A percentile compares a stretch with the other conserved stretches of the same genome.
Conservation (phyloP, 192 early-diverging fungal species). For the Coemansia sp. region DNA sequence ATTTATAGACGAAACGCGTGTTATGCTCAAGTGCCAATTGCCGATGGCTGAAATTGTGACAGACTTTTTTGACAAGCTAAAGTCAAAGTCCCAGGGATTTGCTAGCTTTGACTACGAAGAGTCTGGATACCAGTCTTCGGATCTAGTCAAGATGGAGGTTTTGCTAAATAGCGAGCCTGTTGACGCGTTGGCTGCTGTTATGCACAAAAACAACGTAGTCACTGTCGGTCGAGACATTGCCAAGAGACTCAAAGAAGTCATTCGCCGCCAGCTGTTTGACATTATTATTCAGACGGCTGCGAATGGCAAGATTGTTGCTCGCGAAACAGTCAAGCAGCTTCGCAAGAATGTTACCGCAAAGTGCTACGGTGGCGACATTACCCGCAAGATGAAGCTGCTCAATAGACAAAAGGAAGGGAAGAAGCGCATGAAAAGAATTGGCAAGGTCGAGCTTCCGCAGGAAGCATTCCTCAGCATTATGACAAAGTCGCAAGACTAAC, state of each 20-base stretch:
- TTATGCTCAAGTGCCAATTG: slow-evolving; percentile 80
- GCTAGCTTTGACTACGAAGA: slow-evolving; percentile 93
- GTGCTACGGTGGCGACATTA: slow-evolving; percentile 95
- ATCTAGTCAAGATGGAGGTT: slow-evolving; percentile 92
- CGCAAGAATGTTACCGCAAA: slow-evolving; percentile 97
- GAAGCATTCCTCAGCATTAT: slow-evolving; percentile 74
- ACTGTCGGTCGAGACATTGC: slow-evolving; percentile 79
- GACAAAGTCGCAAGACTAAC: slow-evolving; percentile 10
- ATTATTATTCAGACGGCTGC: slow-evolving; percentile 88
- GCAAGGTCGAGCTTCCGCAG: slow-evolving; percentile 88
- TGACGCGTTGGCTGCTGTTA: slow-evolving; percentile 87
- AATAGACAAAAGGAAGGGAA: slow-evolving; percentile 95
- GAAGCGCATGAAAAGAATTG: slow-evolving; percentile 88
- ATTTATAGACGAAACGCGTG: slow-evolving; percentile 81
- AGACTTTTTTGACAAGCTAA: slow-evolving; percentile 94
- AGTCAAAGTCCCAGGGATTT: slow-evolving; percentile 85
- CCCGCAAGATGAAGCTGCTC: slow-evolving; percentile 96
- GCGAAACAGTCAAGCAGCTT: slow-evolving; percentile 82
- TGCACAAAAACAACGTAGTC: slow-evolving; percentile 71
- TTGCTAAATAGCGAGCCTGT: slow-evolving; percentile 88
- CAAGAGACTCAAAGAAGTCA: slow-evolving; percentile 75
- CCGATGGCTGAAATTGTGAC: slow-evolving; percentile 93
- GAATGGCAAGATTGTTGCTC: slow-evolving; percentile 78
- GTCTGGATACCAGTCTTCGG: slow-evolving; percentile 75
- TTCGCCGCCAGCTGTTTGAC: slow-evolving; percentile 90